A percentile compares a stretch with the other conserved stretches of the same genome.
Evolutionary conservation across 2,329 filamentous ascomycete species (phyloP).

Genomic region (Ceratocystis albifundus): DNA sequence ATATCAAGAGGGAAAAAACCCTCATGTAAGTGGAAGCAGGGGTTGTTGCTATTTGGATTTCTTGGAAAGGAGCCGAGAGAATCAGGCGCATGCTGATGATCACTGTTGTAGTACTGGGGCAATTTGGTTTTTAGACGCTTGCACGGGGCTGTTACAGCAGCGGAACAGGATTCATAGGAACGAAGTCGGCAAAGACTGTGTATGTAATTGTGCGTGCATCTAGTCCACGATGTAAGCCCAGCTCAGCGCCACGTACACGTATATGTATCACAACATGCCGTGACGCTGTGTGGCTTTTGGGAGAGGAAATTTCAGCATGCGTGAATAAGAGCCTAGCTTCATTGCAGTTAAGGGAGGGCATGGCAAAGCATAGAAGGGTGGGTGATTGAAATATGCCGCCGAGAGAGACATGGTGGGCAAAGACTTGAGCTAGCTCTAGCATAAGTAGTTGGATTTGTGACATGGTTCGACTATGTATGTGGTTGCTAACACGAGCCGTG

Average conservation of each 20-base stretch:
- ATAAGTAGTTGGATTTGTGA: neutral
- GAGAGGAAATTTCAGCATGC: too few species aligned
- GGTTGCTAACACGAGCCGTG: neutral
- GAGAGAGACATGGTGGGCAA: too few species aligned
- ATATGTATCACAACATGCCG: neutral
- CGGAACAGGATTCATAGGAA: neutral
- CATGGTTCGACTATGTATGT: neutral
- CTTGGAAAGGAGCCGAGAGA: neutral
- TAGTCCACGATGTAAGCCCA: neutral
- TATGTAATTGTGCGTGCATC: neutral
- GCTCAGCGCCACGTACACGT: constrained; percentile 5
- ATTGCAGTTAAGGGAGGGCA: too few species aligned
- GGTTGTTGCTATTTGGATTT: neutral
- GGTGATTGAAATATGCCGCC: too few species aligned
- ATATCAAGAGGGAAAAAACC: too few species aligned
- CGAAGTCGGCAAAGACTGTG: neutral
- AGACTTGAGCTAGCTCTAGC: neutral
- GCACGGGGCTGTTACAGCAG: neutral
- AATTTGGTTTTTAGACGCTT: neutral
- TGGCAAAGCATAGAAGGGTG: too few species aligned
- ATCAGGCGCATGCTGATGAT: neutral
- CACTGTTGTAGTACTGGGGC: neutral
- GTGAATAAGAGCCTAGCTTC: neutral
- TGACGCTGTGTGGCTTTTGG: neutral
- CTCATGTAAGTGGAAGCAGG: too few species aligned